phyloP scores from a whole-genome alignment of 2,329 filamentous ascomycete species.

The Penicillium vulpinum region DNA sequence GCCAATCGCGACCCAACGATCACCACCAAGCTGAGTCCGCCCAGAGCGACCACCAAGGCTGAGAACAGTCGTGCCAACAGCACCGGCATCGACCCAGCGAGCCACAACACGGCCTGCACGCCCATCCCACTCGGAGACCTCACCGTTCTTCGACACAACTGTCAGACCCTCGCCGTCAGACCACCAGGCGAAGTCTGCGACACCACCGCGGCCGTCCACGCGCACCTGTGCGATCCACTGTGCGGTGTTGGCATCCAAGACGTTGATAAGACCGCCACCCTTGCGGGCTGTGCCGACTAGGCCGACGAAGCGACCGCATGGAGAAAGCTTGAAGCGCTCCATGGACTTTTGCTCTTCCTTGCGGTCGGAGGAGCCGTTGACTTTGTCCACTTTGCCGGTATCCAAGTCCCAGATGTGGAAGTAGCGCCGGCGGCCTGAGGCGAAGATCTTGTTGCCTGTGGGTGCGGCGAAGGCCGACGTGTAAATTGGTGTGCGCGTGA shows the following conservation, averaged over 20 bases:
- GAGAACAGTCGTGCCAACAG: constrained; percentile 79
- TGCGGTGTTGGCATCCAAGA: constrained; percentile 74
- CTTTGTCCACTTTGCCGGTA: constrained; percentile 78
- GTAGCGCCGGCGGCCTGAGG: constrained; percentile 82
- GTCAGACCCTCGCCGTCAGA: constrained; percentile 76
- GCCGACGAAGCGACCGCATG: constrained; percentile 82
- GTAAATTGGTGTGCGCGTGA: constrained; percentile 78
- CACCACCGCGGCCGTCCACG: constrained; percentile 76
- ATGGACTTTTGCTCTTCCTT: constrained; percentile 81
- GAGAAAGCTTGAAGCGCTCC: constrained; percentile 86
- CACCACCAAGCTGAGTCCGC: constrained; percentile 59
- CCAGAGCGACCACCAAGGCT: constrained; percentile 62
- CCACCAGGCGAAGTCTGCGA: constrained; percentile 95
- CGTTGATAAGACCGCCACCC: constrained; percentile 83
- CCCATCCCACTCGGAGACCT: constrained; percentile 86
- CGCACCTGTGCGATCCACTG: constrained; percentile 86
- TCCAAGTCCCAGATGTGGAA: constrained; percentile 94
- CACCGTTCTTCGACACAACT: constrained; percentile 80
- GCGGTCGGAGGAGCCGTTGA: constrained; percentile 69
- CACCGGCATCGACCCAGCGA: constrained; percentile 87
- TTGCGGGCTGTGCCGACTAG: constrained; percentile 77
- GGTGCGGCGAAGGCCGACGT: constrained; percentile 78
- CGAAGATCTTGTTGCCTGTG: constrained; percentile 75
- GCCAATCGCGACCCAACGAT: constrained; percentile 87
- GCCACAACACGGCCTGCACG: constrained; percentile 68